A percentile compares a stretch with the other conserved stretches of the same genome.
phyloP scores from a whole-genome alignment of 2,329 filamentous ascomycete species.

The Pseudogymnoascus destructans region DNA sequence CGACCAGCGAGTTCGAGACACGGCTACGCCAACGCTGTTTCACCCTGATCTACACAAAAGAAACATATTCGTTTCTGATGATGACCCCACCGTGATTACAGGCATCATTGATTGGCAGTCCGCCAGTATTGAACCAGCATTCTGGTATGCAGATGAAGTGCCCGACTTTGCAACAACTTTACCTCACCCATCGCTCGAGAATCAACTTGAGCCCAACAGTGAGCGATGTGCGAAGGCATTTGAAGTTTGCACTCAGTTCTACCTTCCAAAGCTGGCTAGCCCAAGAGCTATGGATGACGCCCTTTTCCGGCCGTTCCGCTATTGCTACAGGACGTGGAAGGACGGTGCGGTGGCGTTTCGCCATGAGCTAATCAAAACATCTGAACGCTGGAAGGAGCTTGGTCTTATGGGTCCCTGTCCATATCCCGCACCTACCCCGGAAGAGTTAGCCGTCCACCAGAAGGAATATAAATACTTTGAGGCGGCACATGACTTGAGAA shows the following conservation, averaged over 20 bases:
- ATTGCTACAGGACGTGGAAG: conserved; percentile 30
- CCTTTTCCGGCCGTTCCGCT: conserved; percentile 29
- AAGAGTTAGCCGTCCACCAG: conserved; percentile 15
- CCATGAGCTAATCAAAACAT: conserved; percentile 30
- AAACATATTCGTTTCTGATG: conserved; percentile 32
- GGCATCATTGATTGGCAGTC: conserved; percentile 33
- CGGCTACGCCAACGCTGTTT: conserved; percentile 26
- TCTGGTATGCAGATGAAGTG: conserved; percentile 28
- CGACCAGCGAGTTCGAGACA: conserved; percentile 21
- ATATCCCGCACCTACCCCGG: conserved; percentile 13
- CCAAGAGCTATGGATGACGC: conserved; percentile 27
- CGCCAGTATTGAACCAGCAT: conserved; percentile 29
- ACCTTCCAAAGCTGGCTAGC: conserved; percentile 23
- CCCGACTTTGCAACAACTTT: conserved; percentile 29
- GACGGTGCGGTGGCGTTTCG: conserved; percentile 29
- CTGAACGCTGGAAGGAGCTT: conserved; percentile 28
- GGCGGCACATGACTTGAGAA: conserved; percentile 15
- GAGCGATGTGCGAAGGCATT: conserved; percentile 26
- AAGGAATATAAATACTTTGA: conserved; percentile 16
- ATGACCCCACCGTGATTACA: conserved; percentile 28
- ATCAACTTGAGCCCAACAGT: conserved; percentile 17
- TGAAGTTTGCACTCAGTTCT: conserved; percentile 24
- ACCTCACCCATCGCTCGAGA: conserved; percentile 17
- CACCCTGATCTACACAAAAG: conserved; percentile 31
- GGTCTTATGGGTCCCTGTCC: conserved; percentile 27